Conservation (phyloP, 805 yeast genomes). For the Pichia occidentalis region DNA sequence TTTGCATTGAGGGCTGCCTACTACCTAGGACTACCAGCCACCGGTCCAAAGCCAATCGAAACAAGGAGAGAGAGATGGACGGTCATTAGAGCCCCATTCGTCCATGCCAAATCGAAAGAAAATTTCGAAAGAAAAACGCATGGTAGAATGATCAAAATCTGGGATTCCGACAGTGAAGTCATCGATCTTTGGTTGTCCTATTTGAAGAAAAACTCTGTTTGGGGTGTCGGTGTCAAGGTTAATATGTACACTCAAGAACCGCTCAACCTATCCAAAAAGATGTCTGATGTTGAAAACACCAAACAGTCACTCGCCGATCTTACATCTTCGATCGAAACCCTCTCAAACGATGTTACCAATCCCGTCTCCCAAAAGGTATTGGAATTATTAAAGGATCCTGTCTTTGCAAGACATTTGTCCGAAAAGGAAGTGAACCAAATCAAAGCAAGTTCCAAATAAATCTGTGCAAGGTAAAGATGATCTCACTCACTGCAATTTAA, state of each 20-base stretch:
- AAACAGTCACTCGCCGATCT: slow-evolving; percentile 19
- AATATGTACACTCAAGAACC: slow-evolving; percentile 51
- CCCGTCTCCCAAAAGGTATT: slow-evolving; percentile 61
- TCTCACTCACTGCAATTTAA: too few species aligned
- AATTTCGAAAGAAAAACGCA: slow-evolving; percentile 87
- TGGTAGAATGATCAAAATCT: slow-evolving; percentile 64
- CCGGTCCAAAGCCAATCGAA: slow-evolving; percentile 62
- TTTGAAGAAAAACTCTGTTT: slow-evolving; percentile 65
- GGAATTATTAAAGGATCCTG: slow-evolving; percentile 64
- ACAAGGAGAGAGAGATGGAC: slow-evolving; percentile 86
- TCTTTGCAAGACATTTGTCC: slow-evolving; percentile 52
- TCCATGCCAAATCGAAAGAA: slow-evolving; percentile 89
- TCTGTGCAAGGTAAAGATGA: background rate
- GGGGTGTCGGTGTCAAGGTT: slow-evolving; percentile 82
- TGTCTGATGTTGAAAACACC: slow-evolving; percentile 29
- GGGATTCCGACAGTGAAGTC: slow-evolving; percentile 81
- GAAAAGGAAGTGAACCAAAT: slow-evolving; percentile 19
- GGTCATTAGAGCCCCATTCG: slow-evolving; percentile 88
- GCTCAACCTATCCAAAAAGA: slow-evolving; percentile 35
- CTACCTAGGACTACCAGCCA: slow-evolving; percentile 81
- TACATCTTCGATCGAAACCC: slow-evolving; percentile 19
- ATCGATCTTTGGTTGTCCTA: slow-evolving; percentile 77
- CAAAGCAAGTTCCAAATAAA: slow-evolving; percentile 5
- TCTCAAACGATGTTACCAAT: slow-evolving; percentile 20
- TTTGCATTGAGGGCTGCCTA: slow-evolving; percentile 87